phyloP scores from a whole-genome alignment of 140 eudicot species.

The Stevia rebaudiana region DNA sequence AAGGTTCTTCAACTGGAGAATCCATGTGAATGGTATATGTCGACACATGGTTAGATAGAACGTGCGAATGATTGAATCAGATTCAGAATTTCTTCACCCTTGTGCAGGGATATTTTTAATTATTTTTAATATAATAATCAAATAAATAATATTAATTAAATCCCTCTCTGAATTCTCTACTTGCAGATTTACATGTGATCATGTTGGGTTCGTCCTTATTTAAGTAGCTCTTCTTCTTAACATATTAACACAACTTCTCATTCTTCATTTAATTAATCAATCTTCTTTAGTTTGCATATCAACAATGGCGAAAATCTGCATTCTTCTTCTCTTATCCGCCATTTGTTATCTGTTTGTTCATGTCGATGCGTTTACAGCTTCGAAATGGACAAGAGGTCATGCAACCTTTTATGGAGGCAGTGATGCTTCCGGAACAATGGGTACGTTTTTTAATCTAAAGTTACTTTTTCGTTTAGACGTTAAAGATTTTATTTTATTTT shows the following conservation, averaged over 20 bases:
- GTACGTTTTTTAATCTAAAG: slow-evolving; percentile 31
- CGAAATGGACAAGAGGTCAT: slow-evolving; percentile 56
- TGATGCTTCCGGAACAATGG: slow-evolving; percentile 98
- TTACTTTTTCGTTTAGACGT: neutral
- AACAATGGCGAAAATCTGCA: slow-evolving; percentile 34
- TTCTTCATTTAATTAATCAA: slow-evolving; percentile 18
- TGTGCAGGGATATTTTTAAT: slow-evolving; percentile 29
- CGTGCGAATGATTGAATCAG: slow-evolving; percentile 69
- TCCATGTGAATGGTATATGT: slow-evolving; percentile 52
- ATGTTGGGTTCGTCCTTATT: slow-evolving; percentile 45
- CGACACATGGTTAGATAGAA: slow-evolving; percentile 35
- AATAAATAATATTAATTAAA: slow-evolving; percentile 11
- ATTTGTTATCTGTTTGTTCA: slow-evolving; percentile 24
- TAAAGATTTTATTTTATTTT: neutral
- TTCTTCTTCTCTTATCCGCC: slow-evolving; percentile 20
- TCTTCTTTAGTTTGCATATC: neutral
- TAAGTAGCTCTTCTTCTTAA: slow-evolving; percentile 24
- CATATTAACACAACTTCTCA: slow-evolving; percentile 15
- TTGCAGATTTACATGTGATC: slow-evolving; percentile 56
- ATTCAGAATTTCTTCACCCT: slow-evolving; percentile 27
- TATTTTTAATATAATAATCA: neutral
- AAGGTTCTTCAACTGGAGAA: slow-evolving; percentile 43
- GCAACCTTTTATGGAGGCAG: slow-evolving; percentile 94
- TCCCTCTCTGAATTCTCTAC: slow-evolving; percentile 31
- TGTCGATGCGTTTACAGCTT: slow-evolving; percentile 53